A percentile compares a stretch with the other conserved stretches of the same genome.
phyloP scores from a whole-genome alignment of 306 rosid genomes.

The Abrus precatorius region DNA sequence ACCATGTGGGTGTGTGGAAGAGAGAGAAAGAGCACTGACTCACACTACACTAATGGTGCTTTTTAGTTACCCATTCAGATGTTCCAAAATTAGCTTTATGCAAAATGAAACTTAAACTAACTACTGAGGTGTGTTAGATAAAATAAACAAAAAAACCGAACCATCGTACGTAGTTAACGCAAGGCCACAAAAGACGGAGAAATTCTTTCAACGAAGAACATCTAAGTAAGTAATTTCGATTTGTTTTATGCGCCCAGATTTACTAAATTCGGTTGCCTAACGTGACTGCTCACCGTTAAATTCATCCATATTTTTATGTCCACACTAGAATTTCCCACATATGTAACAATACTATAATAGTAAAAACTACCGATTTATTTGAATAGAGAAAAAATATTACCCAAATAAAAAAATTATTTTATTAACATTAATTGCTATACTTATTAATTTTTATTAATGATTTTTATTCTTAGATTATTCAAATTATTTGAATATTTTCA shows the following conservation, averaged over 20 bases:
- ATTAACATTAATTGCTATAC: no score
- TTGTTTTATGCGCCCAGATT: neutral
- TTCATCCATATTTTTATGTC: neutral
- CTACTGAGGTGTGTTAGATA: neutral
- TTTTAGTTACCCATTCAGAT: conserved; percentile 45
- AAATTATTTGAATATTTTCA: no score
- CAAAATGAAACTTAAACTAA: conserved; percentile 52
- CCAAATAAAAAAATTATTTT: no score
- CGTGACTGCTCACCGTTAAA: neutral
- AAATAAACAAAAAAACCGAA: conserved; percentile 15
- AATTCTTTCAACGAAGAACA: neutral
- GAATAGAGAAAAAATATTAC: no score
- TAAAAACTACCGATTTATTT: no score
- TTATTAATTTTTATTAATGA: no score
- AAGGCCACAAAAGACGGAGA: conserved; percentile 29
- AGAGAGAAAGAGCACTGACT: conserved; percentile 41
- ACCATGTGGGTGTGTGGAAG: conserved; percentile 3
- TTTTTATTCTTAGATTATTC: no score
- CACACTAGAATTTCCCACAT: neutral
- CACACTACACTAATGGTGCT: conserved; percentile 52
- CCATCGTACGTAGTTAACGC: conserved; percentile 1
- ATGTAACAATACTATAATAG: neutral
- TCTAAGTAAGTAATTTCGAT: neutral
- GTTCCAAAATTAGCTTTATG: conserved; percentile 62
- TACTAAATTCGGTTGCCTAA: neutral